Base-by-base conservation (phyloP, 2,329 filamentous ascomycete species). In the Neophaeococcomyces mojaviensis region DNA sequence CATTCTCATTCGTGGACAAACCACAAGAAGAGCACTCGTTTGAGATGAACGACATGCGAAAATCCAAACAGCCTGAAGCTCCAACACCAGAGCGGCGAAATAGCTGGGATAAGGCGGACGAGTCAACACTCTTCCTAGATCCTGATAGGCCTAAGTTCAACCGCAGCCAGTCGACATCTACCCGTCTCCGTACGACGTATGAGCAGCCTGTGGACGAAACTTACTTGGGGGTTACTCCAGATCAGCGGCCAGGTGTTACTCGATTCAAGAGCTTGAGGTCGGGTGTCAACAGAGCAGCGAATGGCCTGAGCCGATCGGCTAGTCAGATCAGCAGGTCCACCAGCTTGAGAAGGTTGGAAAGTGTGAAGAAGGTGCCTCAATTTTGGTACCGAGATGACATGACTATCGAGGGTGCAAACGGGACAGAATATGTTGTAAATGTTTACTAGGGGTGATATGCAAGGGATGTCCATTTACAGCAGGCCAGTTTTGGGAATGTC, bases 291-390 rank as follows among this genome's bases (percentile, higher is more conserved):
- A 42, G 51, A 22, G 51, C 53, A 41, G 49, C 51, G 10, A 51
- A 47, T 16, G 47, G 37, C 64, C 95, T 88, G 48, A 97, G 74
- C 66, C 96, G 92, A 49, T 94, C 86, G 16, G 52, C 51, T 13
- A 52, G 51, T 30, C 49, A 44, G 64, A 95, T 88, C 49, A 98
- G 74, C 66, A 97, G 92, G 49, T 94, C 86, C 46, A 84, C 87
- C 15, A 97, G 82, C 67, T 96, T 97, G 55, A 87, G 77, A 60
- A 97, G 97, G 63, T 97, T 92, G 42, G 87, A 88, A 6, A 57
- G 55, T 48, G 44, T 56, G 42, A 56, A 56, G 51, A 55, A 48
- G 32, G 50, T 52, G 13, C 53, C 54, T 38, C 48, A 53, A 35
- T 46, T 48, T 19, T 57, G 53, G 53, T 55, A 57, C 37, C 44